Evolutionary conservation across 306 rosid species (phyloP).

Genomic region (Rosa persica): DNA sequence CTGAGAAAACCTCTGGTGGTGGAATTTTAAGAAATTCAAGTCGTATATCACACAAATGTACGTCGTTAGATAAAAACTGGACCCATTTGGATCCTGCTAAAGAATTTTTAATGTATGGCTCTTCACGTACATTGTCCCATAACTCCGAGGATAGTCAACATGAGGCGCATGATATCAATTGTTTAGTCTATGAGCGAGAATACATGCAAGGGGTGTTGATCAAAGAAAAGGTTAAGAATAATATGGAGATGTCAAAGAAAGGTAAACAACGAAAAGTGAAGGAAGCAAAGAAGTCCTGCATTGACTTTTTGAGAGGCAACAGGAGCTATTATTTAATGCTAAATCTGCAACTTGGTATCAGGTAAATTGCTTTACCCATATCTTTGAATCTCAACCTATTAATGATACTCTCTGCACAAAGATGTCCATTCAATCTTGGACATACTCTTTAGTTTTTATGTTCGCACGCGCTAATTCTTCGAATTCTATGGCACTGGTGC

Average conservation of each 20-base stretch:
- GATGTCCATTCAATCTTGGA: not conserved
- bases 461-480: not conserved
- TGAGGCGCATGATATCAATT: slow-evolving; percentile 32
- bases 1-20: slow-evolving; percentile 45
- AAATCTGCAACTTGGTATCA: slow-evolving; percentile 63
- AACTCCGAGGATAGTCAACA: slow-evolving; percentile 40
- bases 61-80: slow-evolving; percentile 39
- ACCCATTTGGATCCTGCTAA: slow-evolving; percentile 28
- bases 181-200: slow-evolving; percentile 67
- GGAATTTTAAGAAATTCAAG: slow-evolving; percentile 43
- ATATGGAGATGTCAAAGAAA: slow-evolving; percentile 39
- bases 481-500: not conserved
- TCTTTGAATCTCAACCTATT: not conserved
- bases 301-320: slow-evolving; percentile 26
- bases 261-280: slow-evolving; percentile 45
- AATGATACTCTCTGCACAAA: not conserved
- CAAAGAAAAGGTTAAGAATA: slow-evolving; percentile 54
- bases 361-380: slow-evolving; percentile 34
- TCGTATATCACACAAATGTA: slow-evolving; percentile 46
- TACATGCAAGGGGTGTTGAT: slow-evolving; percentile 91
- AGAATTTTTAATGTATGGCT: slow-evolving; percentile 38
- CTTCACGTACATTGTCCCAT: slow-evolving; percentile 31
- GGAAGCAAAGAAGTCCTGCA: slow-evolving; percentile 52
- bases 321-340: slow-evolving; percentile 50
- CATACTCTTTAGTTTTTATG: not conserved